Base-by-base conservation (phyloP, 768 basidiomycete species). In the Termitomyces sp. region DNA sequence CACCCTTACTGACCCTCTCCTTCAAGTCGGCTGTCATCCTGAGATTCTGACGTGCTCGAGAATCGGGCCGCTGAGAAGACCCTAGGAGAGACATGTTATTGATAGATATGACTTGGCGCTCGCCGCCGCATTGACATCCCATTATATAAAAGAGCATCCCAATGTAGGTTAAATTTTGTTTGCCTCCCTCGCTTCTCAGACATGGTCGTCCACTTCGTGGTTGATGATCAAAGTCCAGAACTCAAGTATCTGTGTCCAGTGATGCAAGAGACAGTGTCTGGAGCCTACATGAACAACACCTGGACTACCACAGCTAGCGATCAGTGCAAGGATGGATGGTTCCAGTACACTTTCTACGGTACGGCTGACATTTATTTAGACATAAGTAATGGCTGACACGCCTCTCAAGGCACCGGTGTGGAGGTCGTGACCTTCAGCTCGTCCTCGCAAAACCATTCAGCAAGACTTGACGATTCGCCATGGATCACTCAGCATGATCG, bases 301-400 rank as follows among this genome's bases (percentile, higher is more conserved):
- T 76, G 77, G 75, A 72, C 75, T 9, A 68, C 70, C 13, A 69
- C 72, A 36, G 61, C 67, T 22, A 65, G 64, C 50, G 60, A 64
- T 33, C 57, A 60, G 22, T 77, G 77, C 38, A 63, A 54, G 26
- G 64, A 67, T 50, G 75, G 73, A 38, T 77, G 75, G 75, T 77
- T 77, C 59, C 59, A 70, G 50, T 71, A 75, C 53, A 61, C 64
- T n/a, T 78, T 77, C 63, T 66, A 70, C 51, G 76, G 75, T 76
- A 56, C 40, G 68, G 51, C 30, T 20, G 26, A 22, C 42, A 35
- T 18, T 40, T 7, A 36, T 16, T 13, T 28, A 18, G 12, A 14
- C 35, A n/a, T 10, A 30, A 22, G 18, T 20, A n/a, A 22, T 44
- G n/a, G 40, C 48, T 56, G 43, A 58, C 24, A 12, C 44, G 50